Base-by-base conservation (phyloP, 352 stramenopile genomes). In the Globisporangium spinosum region DNA sequence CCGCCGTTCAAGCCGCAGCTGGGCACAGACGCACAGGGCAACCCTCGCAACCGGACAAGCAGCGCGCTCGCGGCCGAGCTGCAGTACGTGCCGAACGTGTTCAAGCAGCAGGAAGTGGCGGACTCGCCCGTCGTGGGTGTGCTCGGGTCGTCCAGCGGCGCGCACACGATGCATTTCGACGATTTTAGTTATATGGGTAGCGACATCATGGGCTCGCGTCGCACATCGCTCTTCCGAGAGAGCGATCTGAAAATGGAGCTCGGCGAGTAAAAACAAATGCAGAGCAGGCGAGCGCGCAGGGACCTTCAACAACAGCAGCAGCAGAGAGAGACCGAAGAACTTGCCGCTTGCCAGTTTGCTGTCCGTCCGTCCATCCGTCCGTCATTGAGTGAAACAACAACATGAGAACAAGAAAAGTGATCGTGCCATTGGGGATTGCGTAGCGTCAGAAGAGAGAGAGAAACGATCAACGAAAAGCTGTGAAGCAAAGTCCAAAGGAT, bases 161-260 rank as follows among this genome's bases (percentile, higher is more conserved):
- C 68, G 57, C 75, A 87, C 70, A 83, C 86, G 40, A 93, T 93
- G 85, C 85, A 94, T 70, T 95, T 95, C 53, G 87, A 95, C 35
- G 84, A 94, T 69, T 95, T 94, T 66, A 93, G 82, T 57, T 95
- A 94, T 72, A 93, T 93, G 86, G 87, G 85, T 62, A 95, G 87
- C 68, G 87, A 93, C 58, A 87, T 95, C 61, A 90, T 92, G 70
- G 87, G 87, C 34, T 93, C 85, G 29, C 80, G 87, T n/a, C 83
- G 82, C 47, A 93, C 85, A 23, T 93, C 87, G 23, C 73, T 93
- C 63, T 93, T 93, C 71, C 82, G 85, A 20, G 85, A 95, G 65
- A 92, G 83, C 72, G 87, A 95, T 64, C 77, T 95, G 47, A 89
- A 89, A 61, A 95, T 95, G 87, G 87, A 95, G 68, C 65, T 93